These are phyloP conservation scores for Sporothrix protearum DNA, from an alignment of 2,329 filamentous ascomycete species.

Conservation along the genomic window DNA sequence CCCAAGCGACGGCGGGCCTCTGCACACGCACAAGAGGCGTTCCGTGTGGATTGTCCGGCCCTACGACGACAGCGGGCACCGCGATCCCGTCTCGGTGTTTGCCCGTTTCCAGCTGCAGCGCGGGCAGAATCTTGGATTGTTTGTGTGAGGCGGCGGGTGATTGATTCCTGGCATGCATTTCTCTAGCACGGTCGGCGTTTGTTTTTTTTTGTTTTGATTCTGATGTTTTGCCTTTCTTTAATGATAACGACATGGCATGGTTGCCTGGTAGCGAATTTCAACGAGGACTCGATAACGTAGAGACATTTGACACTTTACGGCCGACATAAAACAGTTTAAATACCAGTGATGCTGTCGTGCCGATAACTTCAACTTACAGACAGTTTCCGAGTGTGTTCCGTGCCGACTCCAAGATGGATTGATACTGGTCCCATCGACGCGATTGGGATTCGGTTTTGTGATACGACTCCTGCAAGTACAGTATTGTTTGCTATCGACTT, in stretches of 20 bases:
- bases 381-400: not conserved
- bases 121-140: slow-evolving; percentile 30
- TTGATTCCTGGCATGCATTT: too few relatives aligned
- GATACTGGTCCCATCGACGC: not conserved
- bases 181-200: not conserved
- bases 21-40: slow-evolving; percentile 26
- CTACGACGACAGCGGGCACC: slow-evolving; percentile 29
- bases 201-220: not conserved
- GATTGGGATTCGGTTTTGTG: too few relatives aligned
- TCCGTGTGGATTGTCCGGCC: slow-evolving; percentile 35
- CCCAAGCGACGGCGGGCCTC: slow-evolving; percentile 8
- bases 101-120: slow-evolving; percentile 30
- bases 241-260: not conserved
- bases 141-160: slow-evolving; percentile 26
- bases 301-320: not conserved
- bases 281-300: not conserved
- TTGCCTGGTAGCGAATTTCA: not conserved
- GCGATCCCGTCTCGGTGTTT: slow-evolving; percentile 31
- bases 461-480: too few relatives aligned
- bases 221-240: not conserved
- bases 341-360: not conserved
- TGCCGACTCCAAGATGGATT: not conserved
- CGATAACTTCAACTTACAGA: not conserved
- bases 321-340: not conserved
- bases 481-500: too few relatives aligned